Percentiles rank a stretch among this genome's conserved stretches.
These are phyloP conservation scores for Botrytis squamosa DNA, from an alignment of 2,329 filamentous ascomycete genomes.

Conservation along the genomic window DNA sequence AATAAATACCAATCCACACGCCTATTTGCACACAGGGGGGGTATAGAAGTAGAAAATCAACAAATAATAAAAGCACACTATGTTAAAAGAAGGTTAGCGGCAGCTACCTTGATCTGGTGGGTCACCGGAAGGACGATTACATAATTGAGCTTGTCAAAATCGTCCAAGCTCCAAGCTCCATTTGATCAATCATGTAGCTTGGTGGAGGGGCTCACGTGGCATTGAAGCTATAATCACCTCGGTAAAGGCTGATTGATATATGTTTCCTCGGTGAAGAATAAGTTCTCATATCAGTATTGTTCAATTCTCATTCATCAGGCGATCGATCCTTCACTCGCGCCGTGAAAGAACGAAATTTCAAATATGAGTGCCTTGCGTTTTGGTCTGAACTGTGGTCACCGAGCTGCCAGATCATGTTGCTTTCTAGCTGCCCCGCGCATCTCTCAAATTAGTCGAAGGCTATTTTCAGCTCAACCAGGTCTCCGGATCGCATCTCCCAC, in stretches of 20 bases:
- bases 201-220: background rate
- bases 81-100: background rate
- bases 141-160: background rate
- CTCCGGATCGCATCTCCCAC: background rate
- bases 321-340: too few relatives aligned
- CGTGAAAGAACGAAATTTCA: background rate
- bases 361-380: constrained; percentile 6
- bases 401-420: background rate
- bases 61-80: background rate
- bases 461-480: background rate
- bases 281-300: background rate
- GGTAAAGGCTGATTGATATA: background rate
- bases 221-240: background rate
- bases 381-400: constrained; percentile 7
- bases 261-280: background rate
- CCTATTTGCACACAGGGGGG: background rate
- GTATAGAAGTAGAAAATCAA: background rate
- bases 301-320: background rate
- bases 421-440: background rate
- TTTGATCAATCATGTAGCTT: background rate
- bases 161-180: background rate
- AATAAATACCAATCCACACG: background rate
- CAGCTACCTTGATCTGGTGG: too few relatives aligned
- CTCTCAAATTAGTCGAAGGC: background rate
- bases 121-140: background rate